Base-by-base conservation (phyloP, 768 basidiomycete genomes). In the Flagelloscypha sp. region DNA sequence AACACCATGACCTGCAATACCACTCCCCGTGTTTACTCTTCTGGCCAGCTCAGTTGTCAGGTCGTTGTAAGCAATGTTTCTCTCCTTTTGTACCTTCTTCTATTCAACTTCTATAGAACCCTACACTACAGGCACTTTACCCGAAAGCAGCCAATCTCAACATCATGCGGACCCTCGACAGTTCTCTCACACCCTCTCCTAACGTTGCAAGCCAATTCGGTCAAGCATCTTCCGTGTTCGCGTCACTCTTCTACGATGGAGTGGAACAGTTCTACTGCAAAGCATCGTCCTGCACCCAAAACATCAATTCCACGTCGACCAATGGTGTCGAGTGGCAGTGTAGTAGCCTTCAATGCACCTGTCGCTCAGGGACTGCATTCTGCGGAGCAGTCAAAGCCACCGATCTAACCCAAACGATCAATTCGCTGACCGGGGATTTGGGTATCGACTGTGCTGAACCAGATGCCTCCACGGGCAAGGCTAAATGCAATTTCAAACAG, bases 201-300 rank as follows among this genome's bases (percentile, higher is more conserved):
- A 72, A 79, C 38, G n/a, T n/a, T n/a, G 50, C 65, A 4, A 77
- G 78, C 5, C 65, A 74, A 6, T 78, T 77, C 43, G 81, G 80
- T 18, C 22, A 52, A 6, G 55, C 61, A 11, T 68, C 73, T 8
- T 63, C 70, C 6, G 55, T 70, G n/a, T 78, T 69, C 40, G 79
- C 79, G 0, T 83, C 87, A 44, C 61, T 89, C 5, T 78, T 81
- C 55, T 89, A 87, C 53, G 66, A 65, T n/a, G 79, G 84, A 7
- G 74, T 79, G 21, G 86, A 92, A 50, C 89, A 95, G 49, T 97
- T 97, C 60, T 84, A 73, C 54, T 97, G 93, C 53, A 41, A 59
- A 7, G 87, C 88, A 0, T 63, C 74, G 43, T 62, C 67, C 5
- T 95, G 93, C 60, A 58, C 53, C 0, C 89, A 94, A 56, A 59